A percentile compares a stretch with the other conserved stretches of the same genome.
These are phyloP conservation scores for Colletotrichum sp. DNA, from an alignment of 2,329 filamentous ascomycete genomes.

Conservation along the genomic window DNA sequence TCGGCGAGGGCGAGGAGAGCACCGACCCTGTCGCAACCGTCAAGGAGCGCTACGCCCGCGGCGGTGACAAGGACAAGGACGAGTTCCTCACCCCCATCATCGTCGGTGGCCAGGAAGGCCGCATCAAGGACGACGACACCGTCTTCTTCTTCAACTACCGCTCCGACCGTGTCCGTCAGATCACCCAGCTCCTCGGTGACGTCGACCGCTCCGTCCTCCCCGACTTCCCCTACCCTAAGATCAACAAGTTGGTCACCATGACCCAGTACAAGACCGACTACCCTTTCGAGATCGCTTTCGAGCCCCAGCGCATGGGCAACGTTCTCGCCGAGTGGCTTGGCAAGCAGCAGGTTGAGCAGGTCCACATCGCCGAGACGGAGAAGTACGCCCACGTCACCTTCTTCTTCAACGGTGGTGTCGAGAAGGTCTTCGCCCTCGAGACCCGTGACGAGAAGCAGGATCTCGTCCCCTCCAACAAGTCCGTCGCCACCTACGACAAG, in stretches of 20 bases:
- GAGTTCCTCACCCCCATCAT: slow-evolving; percentile 99
- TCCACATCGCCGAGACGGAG: slow-evolving; percentile 97
- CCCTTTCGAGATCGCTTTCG: slow-evolving; percentile 89
- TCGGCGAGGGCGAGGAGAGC: slow-evolving; percentile 86
- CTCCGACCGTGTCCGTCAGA: slow-evolving; percentile 94
- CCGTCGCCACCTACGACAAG: slow-evolving; percentile 91
- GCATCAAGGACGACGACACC: slow-evolving; percentile 90
- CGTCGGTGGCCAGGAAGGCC: slow-evolving; percentile 82
- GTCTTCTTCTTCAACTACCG: slow-evolving; percentile 99
- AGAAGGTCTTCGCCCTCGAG: slow-evolving; percentile 94
- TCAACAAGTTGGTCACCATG: slow-evolving; percentile 89
- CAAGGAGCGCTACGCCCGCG: slow-evolving; percentile 84
- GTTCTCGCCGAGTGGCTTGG: slow-evolving; percentile 97
- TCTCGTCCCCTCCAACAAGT: slow-evolving; percentile 85
- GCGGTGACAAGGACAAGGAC: slow-evolving; percentile 74
- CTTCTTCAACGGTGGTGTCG: slow-evolving; percentile 99
- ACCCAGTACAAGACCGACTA: slow-evolving; percentile 97
- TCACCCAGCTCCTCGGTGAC: slow-evolving; percentile 91
- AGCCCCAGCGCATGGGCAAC: slow-evolving; percentile 95
- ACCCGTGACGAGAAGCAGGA: slow-evolving; percentile 82
- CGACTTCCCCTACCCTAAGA: slow-evolving; percentile 93
- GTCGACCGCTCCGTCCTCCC: slow-evolving; percentile 89
- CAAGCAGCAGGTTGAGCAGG: slow-evolving; percentile 89
- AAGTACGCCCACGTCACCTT: slow-evolving; percentile 99
- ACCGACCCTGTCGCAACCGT: slow-evolving; percentile 86